phyloP scores from a whole-genome alignment of 139 green algal genomes.

The Picochlorum sp. region DNA sequence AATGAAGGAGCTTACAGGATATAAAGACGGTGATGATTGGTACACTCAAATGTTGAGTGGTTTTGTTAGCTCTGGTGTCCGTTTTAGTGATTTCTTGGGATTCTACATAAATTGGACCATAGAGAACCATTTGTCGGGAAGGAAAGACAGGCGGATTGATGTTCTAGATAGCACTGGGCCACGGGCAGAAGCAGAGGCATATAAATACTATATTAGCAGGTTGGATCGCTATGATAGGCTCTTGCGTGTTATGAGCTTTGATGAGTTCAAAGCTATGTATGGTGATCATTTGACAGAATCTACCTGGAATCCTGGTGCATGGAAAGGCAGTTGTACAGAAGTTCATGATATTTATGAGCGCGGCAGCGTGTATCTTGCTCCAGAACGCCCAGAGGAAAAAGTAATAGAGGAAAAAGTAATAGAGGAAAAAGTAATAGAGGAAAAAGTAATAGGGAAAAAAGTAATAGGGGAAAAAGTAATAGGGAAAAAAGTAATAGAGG shows the following conservation, averaged over 20 bases:
- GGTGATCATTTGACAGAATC: not conserved
- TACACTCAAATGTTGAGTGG: not conserved
- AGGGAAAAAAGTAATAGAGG: no score
- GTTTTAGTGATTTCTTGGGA: not conserved
- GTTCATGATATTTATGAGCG: not conserved
- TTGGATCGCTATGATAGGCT: not conserved
- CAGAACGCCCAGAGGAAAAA: no score
- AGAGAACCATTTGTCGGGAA: not conserved
- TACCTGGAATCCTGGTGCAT: not conserved
- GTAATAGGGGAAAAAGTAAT: no score
- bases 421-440: no score
- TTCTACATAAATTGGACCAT: not conserved
- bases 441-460: no score
- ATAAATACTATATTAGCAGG: not conserved
- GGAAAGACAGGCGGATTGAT: not conserved
- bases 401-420: no score
- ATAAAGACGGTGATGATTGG: not conserved
- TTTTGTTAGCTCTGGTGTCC: not conserved
- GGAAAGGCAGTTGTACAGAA: not conserved
- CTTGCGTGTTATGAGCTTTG: not conserved
- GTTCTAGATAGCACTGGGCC: not conserved
- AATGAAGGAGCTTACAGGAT: not conserved
- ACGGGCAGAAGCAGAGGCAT: not conserved
- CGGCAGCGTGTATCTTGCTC: not conserved
- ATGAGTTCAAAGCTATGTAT: not conserved